Base-by-base conservation (phyloP, 192 early-diverging fungal species). In the Geranomyces variabilis region DNA sequence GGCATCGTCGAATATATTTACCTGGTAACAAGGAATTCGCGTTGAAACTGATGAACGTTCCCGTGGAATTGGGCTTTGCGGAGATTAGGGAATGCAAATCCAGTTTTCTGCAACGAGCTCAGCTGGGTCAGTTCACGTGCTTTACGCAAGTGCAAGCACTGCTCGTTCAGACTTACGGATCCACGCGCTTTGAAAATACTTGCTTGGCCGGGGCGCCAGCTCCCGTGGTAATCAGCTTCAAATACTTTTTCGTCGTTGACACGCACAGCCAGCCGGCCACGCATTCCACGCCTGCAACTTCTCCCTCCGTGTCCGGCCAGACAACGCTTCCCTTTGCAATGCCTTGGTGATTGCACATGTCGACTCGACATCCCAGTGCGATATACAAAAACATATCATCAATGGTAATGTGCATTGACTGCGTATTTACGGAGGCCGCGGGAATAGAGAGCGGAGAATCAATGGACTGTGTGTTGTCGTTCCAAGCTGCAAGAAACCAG, bases 151-250 rank as follows among this genome's bases (percentile, higher is more conserved):
- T 3, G 5, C 10, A 41, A 41, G 10, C 36, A 10, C 36, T 3
- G 3, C 15, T 53, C 17, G 7, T 53, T 3, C 4, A 30, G 5
- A 45, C 45, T 13, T 73, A 66, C 71, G 17, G 30, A 28, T 73
- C 71, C 0, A 73, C n/a, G 0, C 36, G 62, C 64, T 69, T 75
- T 0, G 75, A 72, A 2, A 63, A 34, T 6, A 77, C 31, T 17
- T 69, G 74, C 46, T 78, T 78, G 15, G 73, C 73, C 34, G 78
- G 68, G 36, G 36, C 36, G 48, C 69, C 6, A 1, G 47, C 13
- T 22, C 62, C 22, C 0, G 81, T 66, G 53, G 74, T 69, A 43
- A 75, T 77, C 24, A 82, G 46, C 34, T 77, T 80, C 44, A 82
- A n/a, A 62, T 71, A 67, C 9, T 77, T 76, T 60, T 74, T 73